Evolutionary conservation across 1,284 basidiomycete species (phyloP).

Genomic region (Cystobasidium sp.): DNA sequence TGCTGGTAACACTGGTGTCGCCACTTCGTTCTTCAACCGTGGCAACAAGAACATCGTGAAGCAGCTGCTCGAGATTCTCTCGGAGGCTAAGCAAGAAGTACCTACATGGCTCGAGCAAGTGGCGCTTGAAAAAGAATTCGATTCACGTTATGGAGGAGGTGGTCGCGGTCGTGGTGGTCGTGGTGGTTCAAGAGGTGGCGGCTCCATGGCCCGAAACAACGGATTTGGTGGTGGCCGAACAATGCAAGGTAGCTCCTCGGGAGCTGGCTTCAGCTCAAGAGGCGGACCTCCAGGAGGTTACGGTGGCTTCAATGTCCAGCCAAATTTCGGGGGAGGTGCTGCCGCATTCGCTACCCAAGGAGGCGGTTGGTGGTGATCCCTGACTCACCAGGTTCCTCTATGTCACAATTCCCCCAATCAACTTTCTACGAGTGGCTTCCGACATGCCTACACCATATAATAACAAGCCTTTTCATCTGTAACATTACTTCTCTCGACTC

Average conservation of each 20-base stretch:
- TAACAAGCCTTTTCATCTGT: background rate
- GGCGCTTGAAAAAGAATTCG: constrained; percentile 73
- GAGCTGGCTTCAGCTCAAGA: constrained; percentile 18
- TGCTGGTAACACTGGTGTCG: constrained; percentile 96
- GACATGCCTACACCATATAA: background rate
- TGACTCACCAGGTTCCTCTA: background rate
- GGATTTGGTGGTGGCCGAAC: constrained; percentile 37
- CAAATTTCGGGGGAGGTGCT: background rate
- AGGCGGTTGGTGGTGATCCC: constrained; percentile 4
- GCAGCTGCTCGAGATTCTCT: constrained; percentile 88
- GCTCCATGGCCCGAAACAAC: constrained; percentile 27
- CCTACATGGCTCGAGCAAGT: constrained; percentile 90
- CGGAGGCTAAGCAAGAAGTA: constrained; percentile 96
- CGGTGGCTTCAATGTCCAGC: constrained; percentile 37
- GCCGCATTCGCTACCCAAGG: background rate
- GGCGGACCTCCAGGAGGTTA: constrained; percentile 32
- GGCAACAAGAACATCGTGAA: constrained; percentile 79
- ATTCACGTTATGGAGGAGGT: constrained; percentile 63
- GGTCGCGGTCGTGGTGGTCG: constrained; percentile 63
- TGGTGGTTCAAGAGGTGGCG: constrained; percentile 57
- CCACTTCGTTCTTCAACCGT: constrained; percentile 65
- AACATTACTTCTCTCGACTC: background rate
- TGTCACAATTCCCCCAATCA: background rate
- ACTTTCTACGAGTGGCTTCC: background rate
- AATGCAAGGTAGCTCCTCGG: constrained; percentile 29